Percentiles rank a stretch among this genome's conserved stretches.
These are phyloP conservation scores for Gelatoporia subvermispora DNA, from an alignment of 768 basidiomycete species.

Conservation along the genomic window DNA sequence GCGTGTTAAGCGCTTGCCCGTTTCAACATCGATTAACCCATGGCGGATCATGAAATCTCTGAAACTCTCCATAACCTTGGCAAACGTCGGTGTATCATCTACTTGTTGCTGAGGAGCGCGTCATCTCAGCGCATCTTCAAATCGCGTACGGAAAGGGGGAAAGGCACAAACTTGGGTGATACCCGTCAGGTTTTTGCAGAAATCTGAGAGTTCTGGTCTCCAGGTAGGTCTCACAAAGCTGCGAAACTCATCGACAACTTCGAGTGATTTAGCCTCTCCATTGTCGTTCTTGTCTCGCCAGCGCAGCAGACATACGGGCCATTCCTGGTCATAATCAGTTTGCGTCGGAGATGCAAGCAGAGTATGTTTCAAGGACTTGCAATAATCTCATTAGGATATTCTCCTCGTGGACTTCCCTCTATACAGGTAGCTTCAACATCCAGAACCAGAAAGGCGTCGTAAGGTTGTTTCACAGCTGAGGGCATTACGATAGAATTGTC, in stretches of 20 bases:
- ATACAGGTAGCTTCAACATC: conserved; percentile 88
- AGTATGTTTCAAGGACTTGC: conserved; percentile 40
- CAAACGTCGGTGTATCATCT: conserved; percentile 71
- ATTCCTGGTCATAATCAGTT: conserved; percentile 55
- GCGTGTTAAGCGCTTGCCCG: conserved; percentile 50
- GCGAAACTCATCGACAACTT: conserved; percentile 77
- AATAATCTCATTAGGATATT: conserved; percentile 95
- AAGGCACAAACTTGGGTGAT: conserved; percentile 75
- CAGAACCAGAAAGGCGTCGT: conserved; percentile 79
- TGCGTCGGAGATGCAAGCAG: not conserved
- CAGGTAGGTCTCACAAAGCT: conserved; percentile 87
- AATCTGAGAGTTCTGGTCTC: conserved; percentile 73
- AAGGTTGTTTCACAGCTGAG: conserved; percentile 38
- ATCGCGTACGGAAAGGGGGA: conserved; percentile 1
- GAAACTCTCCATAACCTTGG: conserved; percentile 59
- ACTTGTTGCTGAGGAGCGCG: conserved; percentile 64
- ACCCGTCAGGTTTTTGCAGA: conserved; percentile 85
- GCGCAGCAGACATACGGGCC: conserved; percentile 83
- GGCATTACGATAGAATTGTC: not conserved
- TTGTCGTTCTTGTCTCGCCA: conserved; percentile 65
- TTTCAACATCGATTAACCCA: conserved; percentile 58
- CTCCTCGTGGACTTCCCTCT: conserved; percentile 52
- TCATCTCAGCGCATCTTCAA: not conserved
- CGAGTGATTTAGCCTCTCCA: conserved; percentile 51
- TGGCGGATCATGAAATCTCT: conserved; percentile 65